A percentile compares a stretch with the other conserved stretches of the same genome.
phyloP scores from a whole-genome alignment of 2,329 filamentous ascomycete genomes.

The Microdochium trichocladiopsis region DNA sequence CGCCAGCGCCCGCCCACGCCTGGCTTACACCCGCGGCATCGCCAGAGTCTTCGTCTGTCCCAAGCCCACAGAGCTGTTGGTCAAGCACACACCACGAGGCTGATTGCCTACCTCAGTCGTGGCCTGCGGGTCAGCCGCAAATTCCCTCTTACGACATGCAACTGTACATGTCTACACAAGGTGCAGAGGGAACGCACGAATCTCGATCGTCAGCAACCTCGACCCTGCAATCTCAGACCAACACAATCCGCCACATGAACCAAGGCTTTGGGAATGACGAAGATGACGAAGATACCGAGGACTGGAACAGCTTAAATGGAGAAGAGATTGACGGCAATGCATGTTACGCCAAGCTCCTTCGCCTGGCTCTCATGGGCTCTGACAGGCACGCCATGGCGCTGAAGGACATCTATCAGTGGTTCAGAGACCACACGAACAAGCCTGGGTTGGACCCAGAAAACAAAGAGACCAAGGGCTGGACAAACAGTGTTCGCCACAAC shows the following conservation, averaged over 20 bases:
- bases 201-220: neutral
- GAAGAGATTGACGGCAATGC: constrained; percentile 19
- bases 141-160: neutral
- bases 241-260: neutral
- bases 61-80: neutral
- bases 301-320: constrained; percentile 22
- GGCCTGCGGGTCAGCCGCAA: neutral
- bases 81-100: neutral
- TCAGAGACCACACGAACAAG: constrained; percentile 73
- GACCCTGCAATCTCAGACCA: neutral
- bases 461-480: constrained; percentile 70
- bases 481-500: constrained; percentile 94
- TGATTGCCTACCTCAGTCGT: neutral
- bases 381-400: constrained; percentile 66
- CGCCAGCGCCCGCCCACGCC: neutral
- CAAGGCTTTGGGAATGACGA: constrained; percentile 13
- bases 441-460: constrained; percentile 29
- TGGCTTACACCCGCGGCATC: neutral
- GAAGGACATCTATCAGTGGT: constrained; percentile 88
- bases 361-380: constrained; percentile 62
- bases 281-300: constrained; percentile 14
- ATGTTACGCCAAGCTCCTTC: constrained; percentile 80
- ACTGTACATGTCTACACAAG: constrained; percentile 3
- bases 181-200: neutral
- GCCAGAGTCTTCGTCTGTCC: neutral